Percentiles rank a stretch among this genome's conserved stretches.
These are phyloP conservation scores for Trichoderma semiorbis DNA, from an alignment of 2,329 filamentous ascomycete genomes.

Conservation along the genomic window DNA sequence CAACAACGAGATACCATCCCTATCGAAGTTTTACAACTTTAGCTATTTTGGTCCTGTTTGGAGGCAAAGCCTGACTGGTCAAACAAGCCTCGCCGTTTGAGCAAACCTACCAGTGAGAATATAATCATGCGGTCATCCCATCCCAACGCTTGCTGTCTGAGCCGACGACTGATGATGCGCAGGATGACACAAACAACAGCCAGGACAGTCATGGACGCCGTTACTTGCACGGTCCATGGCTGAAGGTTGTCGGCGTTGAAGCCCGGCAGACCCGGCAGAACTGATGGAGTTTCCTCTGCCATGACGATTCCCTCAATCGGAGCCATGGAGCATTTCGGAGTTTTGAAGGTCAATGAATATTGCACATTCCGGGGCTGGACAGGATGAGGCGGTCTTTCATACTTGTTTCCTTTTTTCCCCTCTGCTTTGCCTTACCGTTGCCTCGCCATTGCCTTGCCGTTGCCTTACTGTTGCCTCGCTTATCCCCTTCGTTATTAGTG, in stretches of 20 bases:
- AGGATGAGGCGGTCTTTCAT: constrained; percentile 8
- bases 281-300: constrained; percentile 3
- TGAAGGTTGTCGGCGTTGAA: constrained; percentile 35
- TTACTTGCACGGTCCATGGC: constrained; percentile 40
- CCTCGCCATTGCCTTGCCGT: not conserved
- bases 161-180: constrained; percentile 38
- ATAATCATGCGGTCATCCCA: constrained; percentile 50
- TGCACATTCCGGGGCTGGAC: not conserved
- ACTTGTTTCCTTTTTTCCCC: not conserved
- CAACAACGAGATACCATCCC: constrained; percentile 41
- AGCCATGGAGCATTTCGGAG: constrained; percentile 7
- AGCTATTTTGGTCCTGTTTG: not conserved
- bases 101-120: constrained; percentile 41
- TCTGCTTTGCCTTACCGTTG: not conserved
- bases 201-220: constrained; percentile 39
- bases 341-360: not conserved
- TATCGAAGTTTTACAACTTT: constrained; percentile 18
- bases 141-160: constrained; percentile 42
- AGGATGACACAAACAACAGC: constrained; percentile 37
- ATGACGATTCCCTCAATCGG: not conserved
- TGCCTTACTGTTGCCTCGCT: not conserved
- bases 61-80: not conserved
- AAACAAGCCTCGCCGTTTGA: not conserved
- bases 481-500: not conserved
- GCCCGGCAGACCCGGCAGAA: constrained; percentile 22